A percentile compares a stretch with the other conserved stretches of the same genome.
Evolutionary conservation across 768 basidiomycete genomes (phyloP).

Genomic region (Floccularia luteovirens): DNA sequence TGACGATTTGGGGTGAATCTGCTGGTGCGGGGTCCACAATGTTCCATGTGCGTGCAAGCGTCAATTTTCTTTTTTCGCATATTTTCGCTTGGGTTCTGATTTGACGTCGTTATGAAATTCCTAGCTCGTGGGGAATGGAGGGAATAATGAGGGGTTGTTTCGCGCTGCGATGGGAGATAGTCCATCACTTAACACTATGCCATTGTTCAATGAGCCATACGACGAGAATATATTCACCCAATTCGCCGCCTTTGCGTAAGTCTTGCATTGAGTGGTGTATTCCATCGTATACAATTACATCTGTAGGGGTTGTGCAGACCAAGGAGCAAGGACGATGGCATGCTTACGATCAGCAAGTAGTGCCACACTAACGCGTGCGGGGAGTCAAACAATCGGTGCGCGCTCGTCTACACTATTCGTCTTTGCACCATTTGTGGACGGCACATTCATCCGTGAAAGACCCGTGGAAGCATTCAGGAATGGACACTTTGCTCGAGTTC

Average conservation of each 20-base stretch:
- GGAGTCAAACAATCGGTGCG: slow-evolving; percentile 18
- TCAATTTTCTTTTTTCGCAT: slow-evolving; percentile 8
- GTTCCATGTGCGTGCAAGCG: too few relatives aligned
- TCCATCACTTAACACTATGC: slow-evolving; percentile 29
- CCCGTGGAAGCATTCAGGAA: slow-evolving; percentile 30
- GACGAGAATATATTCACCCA: slow-evolving; percentile 25
- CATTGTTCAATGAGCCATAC: slow-evolving; percentile 23
- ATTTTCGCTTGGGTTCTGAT: background rate
- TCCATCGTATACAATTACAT: background rate
- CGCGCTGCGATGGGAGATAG: slow-evolving; percentile 35
- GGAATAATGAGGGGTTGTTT: slow-evolving; percentile 28
- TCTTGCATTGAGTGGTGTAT: background rate
- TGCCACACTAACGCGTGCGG: slow-evolving; percentile 21
- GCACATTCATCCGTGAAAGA: slow-evolving; percentile 21
- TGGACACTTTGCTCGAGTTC: slow-evolving; percentile 28
- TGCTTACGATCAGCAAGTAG: slow-evolving; percentile 24
- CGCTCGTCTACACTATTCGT: slow-evolving; percentile 25
- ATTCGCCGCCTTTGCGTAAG: slow-evolving; percentile 27
- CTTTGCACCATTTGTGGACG: slow-evolving; percentile 31
- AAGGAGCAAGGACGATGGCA: slow-evolving; percentile 14
- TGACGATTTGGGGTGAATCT: slow-evolving; percentile 35
- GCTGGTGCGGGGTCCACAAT: slow-evolving; percentile 34
- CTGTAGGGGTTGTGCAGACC: slow-evolving; percentile 17
- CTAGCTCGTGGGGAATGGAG: slow-evolving; percentile 30
- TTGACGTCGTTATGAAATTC: background rate